Percentiles rank a stretch among this genome's conserved stretches.
phyloP scores from a whole-genome alignment of 352 stramenopile species.

The Phytophthora vignae region DNA sequence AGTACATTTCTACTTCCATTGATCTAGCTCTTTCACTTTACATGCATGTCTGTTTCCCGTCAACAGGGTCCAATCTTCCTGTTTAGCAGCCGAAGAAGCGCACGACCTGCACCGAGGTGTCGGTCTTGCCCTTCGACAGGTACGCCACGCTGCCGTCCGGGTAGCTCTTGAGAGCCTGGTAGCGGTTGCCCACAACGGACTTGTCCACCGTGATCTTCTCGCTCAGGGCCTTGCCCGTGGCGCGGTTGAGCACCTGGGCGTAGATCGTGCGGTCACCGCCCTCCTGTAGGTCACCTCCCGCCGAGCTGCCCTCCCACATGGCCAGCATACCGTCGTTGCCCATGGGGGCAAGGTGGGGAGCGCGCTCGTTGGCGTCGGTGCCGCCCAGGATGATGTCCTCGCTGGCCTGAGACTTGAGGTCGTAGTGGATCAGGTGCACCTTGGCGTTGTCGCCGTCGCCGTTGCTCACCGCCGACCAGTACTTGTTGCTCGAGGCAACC shows the following conservation, averaged over 20 bases:
- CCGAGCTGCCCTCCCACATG: constrained; percentile 48
- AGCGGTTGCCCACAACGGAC: constrained; percentile 54
- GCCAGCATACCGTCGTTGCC: constrained; percentile 45
- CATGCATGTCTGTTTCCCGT: too few species aligned
- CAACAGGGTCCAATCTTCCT: not conserved
- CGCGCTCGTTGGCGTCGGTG: constrained; percentile 51
- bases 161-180: constrained; percentile 59
- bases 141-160: constrained; percentile 57
- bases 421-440: constrained; percentile 60
- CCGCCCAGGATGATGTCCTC: constrained; percentile 56
- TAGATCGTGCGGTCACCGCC: constrained; percentile 43
- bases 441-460: constrained; percentile 44
- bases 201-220: constrained; percentile 43
- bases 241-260: constrained; percentile 48
- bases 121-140: constrained; percentile 48
- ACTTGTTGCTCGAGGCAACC: constrained; percentile 33
- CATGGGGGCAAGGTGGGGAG: constrained; percentile 53
- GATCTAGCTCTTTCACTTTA: too few species aligned
- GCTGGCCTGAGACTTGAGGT: constrained; percentile 24
- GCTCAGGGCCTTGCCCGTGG: constrained; percentile 42
- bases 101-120: constrained; percentile 50
- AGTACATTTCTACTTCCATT: too few species aligned
- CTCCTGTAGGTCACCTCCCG: constrained; percentile 36
- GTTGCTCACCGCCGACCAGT: constrained; percentile 63
- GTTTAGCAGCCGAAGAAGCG: constrained; percentile 49